Base-by-base conservation (phyloP, 2,329 filamentous ascomycete genomes). In the Clonostachys solani region DNA sequence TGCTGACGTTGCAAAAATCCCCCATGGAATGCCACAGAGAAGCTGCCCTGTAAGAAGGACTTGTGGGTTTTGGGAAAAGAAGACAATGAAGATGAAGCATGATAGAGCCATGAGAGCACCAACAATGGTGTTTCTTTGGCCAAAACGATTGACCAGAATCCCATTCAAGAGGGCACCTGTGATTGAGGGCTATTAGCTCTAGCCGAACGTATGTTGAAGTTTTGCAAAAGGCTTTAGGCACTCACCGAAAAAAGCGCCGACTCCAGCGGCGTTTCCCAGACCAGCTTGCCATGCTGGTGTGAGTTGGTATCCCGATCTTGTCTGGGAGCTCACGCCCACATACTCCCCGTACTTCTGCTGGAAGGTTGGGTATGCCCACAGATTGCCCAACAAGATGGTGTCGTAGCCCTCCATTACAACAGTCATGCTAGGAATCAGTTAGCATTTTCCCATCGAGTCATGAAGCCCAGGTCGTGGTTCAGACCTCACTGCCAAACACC, bases 201-300 rank as follows among this genome's bases (percentile, higher is more conserved):
- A 29, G 3, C 23, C 23, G 9, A 29, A 29, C 3, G 3, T 3
- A 3, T 9, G 2, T 10, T 29, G 9, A 29, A 10, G 23, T 4
- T 29, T 29, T 10, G 3, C 23, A 29, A 29, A 29, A 29, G 23
- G 23, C 23, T 29, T 4, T 10, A 29, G 23, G 23, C 23, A 29
- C 23, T 29, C 59, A 1, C 74, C 74, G 5, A 76, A 33, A 15
- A 78, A 71, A 34, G 67, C 65, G 6, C 74, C 74, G 10, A 70
- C 64, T 19, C 63, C 57, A 1, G 66, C 61, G 9, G 64, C 71
- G 40, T 70, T 71, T 34, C 60, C 60, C 2, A 78, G 56, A 0
- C 63, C 72, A 2, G 71, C 65, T 53, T 77, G 72, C 75, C 75
- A 78, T 5, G 65, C 52, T 0, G 70, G 66, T 2, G 67, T 60